A percentile compares a stretch with the other conserved stretches of the same genome.
Evolutionary conservation across 139 green algal species (phyloP).

Genomic region (Zygnema cylindricum): DNA sequence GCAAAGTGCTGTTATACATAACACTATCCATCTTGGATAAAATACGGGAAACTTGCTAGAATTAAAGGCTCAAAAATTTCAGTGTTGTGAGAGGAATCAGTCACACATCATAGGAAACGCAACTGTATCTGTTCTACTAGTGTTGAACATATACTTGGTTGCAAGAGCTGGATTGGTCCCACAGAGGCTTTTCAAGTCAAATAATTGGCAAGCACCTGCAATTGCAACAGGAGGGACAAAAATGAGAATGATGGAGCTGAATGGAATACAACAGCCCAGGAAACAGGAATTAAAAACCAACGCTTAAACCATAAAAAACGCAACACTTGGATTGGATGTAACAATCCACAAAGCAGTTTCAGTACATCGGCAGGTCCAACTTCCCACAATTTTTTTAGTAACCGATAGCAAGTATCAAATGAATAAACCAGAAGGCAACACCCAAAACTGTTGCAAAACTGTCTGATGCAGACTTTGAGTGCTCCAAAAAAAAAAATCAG

Average conservation of each 20-base stretch:
- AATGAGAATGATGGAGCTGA: neutral
- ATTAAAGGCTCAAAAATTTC: too few species aligned
- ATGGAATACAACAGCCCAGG: too few species aligned
- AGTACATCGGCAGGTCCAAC: too few species aligned
- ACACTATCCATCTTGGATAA: neutral
- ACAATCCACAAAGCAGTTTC: conserved; percentile 3
- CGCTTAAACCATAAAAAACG: neutral
- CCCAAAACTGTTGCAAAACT: too few species aligned
- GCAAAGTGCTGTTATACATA: neutral
- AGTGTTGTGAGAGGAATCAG: neutral
- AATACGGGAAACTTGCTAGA: neutral
- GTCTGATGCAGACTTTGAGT: too few species aligned
- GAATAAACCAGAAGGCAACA: neutral
- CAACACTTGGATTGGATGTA: neutral
- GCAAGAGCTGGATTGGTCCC: neutral
- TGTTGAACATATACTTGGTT: neutral
- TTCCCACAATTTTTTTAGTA: too few species aligned
- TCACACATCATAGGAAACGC: neutral
- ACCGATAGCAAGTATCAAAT: neutral
- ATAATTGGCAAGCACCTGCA: neutral
- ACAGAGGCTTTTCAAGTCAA: neutral
- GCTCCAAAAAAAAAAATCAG: neutral
- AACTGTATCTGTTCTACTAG: neutral
- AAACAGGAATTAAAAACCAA: neutral
- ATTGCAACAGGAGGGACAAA: neutral